Evolutionary conservation across 2,329 filamentous ascomycete genomes (phyloP), one percentile per base, ranked within the genome.

Genomic region (Colletotrichum endophyticum): DNA sequence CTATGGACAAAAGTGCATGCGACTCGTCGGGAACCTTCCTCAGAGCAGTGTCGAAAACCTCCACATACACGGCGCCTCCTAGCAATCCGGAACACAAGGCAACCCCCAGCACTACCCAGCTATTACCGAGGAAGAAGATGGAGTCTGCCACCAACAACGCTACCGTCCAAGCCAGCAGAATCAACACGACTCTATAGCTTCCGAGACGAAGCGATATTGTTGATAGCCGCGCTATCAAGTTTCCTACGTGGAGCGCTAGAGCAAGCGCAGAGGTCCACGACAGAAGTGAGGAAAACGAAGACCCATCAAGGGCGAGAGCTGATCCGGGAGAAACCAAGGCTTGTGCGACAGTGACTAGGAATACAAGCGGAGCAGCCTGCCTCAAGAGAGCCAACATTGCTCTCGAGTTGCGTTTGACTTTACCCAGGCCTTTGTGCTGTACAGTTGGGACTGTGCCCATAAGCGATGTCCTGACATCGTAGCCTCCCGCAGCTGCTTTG

Each of bases 371-470:
- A 80, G 6, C 68, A 73, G 15, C 81, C 1, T 28, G 72, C 61
- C 27, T 32, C 78, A 69, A 1, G 57, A 28, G 6, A 74, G 15
- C 68, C 30, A 28, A 79, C n/a, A 79, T 16, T 44, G 22, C 16
- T 82, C 78, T 39, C 80, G 79, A 44, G 9, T 19, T 8, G 16
- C 25, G 79, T 78, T 59, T 85, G 84, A 84, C 85, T 83, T 78
- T 79, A 83, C 75, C 7, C 34, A 16, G 6, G 16, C 34, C 34
- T 36, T 36, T 16, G 15, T 36, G 34, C 34, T 15, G 34, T 7
- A 36, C 34, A 16, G 15, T 36, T 36, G 15, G 6, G 15, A 7
- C 34, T 16, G 13, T 8, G 13, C 34, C 15, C 34, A 36, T 8
- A 36, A 36, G 34, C 15, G 34, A 36, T 15, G 34, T 36, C 34